These are phyloP conservation scores for Gilbertella persicaria DNA, from an alignment of 371 early-diverging fungal species.

Conservation along the genomic window DNA sequence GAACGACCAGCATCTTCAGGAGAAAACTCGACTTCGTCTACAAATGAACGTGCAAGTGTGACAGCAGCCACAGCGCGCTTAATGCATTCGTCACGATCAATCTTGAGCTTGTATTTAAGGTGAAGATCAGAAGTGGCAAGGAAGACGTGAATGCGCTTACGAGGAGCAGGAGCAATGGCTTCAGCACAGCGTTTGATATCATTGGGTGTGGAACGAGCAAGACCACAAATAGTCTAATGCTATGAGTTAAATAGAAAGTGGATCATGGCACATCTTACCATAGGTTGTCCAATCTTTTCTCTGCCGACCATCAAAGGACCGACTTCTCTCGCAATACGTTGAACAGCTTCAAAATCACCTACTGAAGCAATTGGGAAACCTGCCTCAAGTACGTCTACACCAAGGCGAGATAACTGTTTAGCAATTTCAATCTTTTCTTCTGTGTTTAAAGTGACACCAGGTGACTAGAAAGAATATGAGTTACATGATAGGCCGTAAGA, in stretches of 20 bases:
- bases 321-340: constrained; percentile 89
- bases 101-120: constrained; percentile 90
- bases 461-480: constrained; percentile 73
- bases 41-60: constrained; percentile 72
- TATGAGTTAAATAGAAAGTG: background rate
- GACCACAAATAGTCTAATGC: constrained; percentile 80
- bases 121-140: constrained; percentile 97
- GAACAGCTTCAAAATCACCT: constrained; percentile 95
- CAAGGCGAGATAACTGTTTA: constrained; percentile 83
- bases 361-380: constrained; percentile 93
- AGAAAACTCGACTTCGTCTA: constrained; percentile 90
- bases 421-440: constrained; percentile 95
- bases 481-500: background rate
- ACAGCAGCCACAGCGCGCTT: constrained; percentile 85
- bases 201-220: constrained; percentile 83
- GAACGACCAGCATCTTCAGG: constrained; percentile 94
- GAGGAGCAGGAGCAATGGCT: constrained; percentile 83
- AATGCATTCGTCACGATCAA: constrained; percentile 85
- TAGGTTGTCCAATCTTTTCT: constrained; percentile 78
- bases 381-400: constrained; percentile 94
- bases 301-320: constrained; percentile 85
- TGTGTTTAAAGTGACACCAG: constrained; percentile 91
- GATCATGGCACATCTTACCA: constrained; percentile 67
- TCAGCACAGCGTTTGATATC: constrained; percentile 92
- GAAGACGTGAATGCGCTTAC: constrained; percentile 90